Conservation (phyloP, 2,329 filamentous ascomycete genomes). For the Canariomyces notabilis region DNA sequence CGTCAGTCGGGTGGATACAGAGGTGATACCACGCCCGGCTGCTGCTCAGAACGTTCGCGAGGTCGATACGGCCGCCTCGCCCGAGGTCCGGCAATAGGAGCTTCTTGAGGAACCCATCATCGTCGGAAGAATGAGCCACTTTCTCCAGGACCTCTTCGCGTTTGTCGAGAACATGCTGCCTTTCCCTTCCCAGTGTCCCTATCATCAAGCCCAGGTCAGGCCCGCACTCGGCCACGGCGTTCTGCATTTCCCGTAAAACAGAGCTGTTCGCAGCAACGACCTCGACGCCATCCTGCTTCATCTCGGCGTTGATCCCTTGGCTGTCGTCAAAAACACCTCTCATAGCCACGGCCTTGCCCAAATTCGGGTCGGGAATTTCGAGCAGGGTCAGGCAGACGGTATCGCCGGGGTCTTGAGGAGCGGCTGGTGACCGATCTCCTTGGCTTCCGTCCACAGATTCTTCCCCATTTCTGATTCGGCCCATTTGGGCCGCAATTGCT, state of each 20-base stretch:
- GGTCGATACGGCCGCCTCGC: conserved; percentile 71
- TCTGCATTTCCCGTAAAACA: conserved; percentile 80
- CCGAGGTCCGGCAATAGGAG: conserved; percentile 79
- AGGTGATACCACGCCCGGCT: conserved; percentile 96
- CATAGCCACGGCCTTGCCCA: conserved; percentile 86
- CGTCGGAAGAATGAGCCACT: conserved; percentile 73
- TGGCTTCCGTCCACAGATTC: conserved; percentile 60
- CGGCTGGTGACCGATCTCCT: conserved; percentile 58
- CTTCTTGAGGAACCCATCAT: conserved; percentile 75
- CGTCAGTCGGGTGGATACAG: conserved; percentile 85
- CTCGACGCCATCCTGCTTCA: conserved; percentile 92
- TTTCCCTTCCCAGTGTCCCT: conserved; percentile 62
- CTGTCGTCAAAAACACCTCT: conserved; percentile 88
- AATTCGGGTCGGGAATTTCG: conserved; percentile 71
- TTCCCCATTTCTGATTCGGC: conserved; percentile 58
- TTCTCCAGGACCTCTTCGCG: conserved; percentile 82
- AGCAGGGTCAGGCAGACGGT: conserved; percentile 86
- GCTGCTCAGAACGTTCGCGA: conserved; percentile 67
- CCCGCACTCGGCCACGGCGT: conserved; percentile 69
- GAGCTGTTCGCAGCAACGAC: conserved; percentile 70
- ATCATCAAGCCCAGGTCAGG: conserved; percentile 73
- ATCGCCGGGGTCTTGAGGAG: conserved; percentile 68
- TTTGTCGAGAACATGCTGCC: conserved; percentile 74
- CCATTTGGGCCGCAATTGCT: conserved; percentile 72
- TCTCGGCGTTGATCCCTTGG: conserved; percentile 91